Evolutionary conservation across 305 asterid species (phyloP).

Genomic region (Andrographis paniculata): DNA sequence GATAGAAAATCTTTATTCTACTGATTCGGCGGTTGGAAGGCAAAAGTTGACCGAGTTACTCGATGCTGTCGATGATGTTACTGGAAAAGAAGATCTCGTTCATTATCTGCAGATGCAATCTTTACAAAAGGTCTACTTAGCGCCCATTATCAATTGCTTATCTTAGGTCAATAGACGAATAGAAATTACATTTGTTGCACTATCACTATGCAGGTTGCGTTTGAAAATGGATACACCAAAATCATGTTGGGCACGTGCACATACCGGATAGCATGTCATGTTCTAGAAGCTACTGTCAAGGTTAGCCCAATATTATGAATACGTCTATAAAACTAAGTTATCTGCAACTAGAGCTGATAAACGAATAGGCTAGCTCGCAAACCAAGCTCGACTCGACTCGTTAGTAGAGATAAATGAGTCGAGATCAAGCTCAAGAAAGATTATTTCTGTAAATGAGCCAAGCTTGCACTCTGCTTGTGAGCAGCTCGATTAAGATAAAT

Average conservation of each 20-base stretch:
- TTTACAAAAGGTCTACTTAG: slow-evolving; percentile 13
- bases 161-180: slow-evolving; percentile 7
- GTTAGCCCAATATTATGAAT: too few species aligned
- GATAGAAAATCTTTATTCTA: slow-evolving; percentile 45
- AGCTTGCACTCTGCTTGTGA: too few species aligned
- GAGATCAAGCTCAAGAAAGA: too few species aligned
- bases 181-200: slow-evolving; percentile 8
- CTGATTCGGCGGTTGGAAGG: slow-evolving; percentile 33
- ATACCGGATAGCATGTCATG: slow-evolving; percentile 43
- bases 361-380: too few species aligned
- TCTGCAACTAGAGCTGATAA: too few species aligned
- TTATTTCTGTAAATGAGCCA: too few species aligned
- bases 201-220: slow-evolving; percentile 55
- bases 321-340: too few species aligned
- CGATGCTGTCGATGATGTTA: slow-evolving; percentile 43
- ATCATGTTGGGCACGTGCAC: slow-evolving; percentile 60
- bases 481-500: too few species aligned
- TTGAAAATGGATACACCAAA: slow-evolving; percentile 73
- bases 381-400: too few species aligned
- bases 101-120: slow-evolving; percentile 51
- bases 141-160: neutral
- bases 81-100: slow-evolving; percentile 83
- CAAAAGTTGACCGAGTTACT: slow-evolving; percentile 41
- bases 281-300: slow-evolving; percentile 95
- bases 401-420: too few species aligned